Base-by-base conservation (phyloP, 2,329 filamentous ascomycete genomes). In the Aspergillus fischeri region DNA sequence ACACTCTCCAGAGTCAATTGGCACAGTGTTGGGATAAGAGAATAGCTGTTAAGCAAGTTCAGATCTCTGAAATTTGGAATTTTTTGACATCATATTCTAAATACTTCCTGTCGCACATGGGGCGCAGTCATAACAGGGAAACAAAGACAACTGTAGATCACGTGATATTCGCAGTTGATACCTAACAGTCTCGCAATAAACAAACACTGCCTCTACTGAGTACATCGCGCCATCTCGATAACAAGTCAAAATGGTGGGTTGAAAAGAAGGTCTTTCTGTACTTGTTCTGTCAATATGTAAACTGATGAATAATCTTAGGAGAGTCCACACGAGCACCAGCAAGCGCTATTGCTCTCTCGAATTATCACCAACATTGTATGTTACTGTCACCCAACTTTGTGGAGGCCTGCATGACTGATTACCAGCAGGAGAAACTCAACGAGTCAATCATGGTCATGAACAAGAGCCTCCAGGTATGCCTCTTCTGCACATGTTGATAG, bases 341-440 rank as follows among this genome's bases (percentile, higher is more conserved):
- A 99, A 81, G 95, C 89, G 70, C 82, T 96, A 53, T 83, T 99
- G 67, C 84, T 97, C 49, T 94, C 91, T 24, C 91, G 94, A 60
- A 97, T 99, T 77, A 96, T 97, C 77, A 94, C 88, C 71, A 99
- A 99, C 71, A 92, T 97, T 70, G 93, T 97, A 83, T 72, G 90
- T 80, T 51, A 52, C 10, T 28, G 14, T 51, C 3, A 32, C 10
- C 20, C 20, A 17, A 14, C 14, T 9, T 21, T 29, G 17, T 25
- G 27, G 24, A 57, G 29, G 45, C 24, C 49, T 32, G 9, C 7
- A 54, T 63, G 49, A 68, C 60, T 61, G 29, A 52, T 20, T 3
- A 4, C 9, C 3, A 53, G 20, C 60, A 97, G 93, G 94, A 97
- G 78, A 99, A 99, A 76, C 83, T 99, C 47, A 99, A 99, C 67